Conservation (phyloP, 495 filamentous ascomycete genomes). For the Pyrenopolyporus hunteri region DNA sequence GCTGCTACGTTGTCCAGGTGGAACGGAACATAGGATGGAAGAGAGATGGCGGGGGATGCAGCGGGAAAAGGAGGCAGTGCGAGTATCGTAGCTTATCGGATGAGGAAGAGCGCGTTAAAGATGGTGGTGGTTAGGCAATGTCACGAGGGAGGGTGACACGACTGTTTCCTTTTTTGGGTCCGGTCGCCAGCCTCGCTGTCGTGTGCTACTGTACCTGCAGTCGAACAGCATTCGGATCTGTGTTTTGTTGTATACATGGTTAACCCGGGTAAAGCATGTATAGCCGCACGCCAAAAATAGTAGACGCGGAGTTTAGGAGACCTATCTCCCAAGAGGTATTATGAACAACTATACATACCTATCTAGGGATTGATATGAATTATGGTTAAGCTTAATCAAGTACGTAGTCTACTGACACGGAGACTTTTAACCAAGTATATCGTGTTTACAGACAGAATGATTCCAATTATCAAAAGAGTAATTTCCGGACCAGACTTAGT, state of each 20-base stretch:
- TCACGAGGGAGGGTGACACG: constrained; percentile 7
- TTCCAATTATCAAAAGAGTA: too few species aligned
- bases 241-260: not conserved
- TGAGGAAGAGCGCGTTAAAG: not conserved
- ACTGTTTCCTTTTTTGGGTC: constrained; percentile 1
- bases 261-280: not conserved
- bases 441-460: too few species aligned
- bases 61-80: constrained; percentile 2
- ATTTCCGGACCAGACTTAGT: too few species aligned
- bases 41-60: not conserved
- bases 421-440: too few species aligned
- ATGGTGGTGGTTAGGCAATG: not conserved
- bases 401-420: too few species aligned
- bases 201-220: constrained; percentile 16
- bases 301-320: too few species aligned
- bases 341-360: too few species aligned
- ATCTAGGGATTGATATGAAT: too few species aligned
- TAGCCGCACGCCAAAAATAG: not conserved
- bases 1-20: not conserved
- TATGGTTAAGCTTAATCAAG: too few species aligned
- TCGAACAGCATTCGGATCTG: not conserved
- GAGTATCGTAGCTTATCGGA: constrained; percentile 2
- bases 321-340: too few species aligned
- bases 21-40: constrained; percentile 1
- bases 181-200: not conserved